Base-by-base conservation (phyloP, 768 basidiomycete species). In the Leccinum barrowsii region DNA sequence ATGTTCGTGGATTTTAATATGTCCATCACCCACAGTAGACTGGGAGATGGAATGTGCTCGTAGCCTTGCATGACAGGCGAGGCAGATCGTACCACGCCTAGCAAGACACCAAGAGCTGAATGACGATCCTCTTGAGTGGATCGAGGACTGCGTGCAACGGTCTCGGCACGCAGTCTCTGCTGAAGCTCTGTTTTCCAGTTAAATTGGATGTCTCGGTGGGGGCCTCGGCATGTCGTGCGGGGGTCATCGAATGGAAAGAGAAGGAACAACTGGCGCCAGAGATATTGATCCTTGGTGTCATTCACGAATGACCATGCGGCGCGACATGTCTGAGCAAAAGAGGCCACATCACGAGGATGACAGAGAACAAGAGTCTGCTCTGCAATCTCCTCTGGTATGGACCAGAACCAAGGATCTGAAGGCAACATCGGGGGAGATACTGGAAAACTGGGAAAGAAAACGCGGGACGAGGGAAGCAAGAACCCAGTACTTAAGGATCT, bases 251-350 rank as follows among this genome's bases (percentile, higher is more conserved):
- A 90, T 6, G 80, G 78, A 50, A 72, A 70, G 7, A 59, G 56
- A 40, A 87, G 79, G 70, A 86, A 89, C 53, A 90, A 75, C 54
- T 81, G 75, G 54, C 85, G 83, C 88, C 88, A 92, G 42, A 92
- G 78, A 66, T 83, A 82, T 50, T 81, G 79, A 71, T 87, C 84
- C 28, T 73, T 59, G 30, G 75, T 59, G 21, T 74, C 67, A 65
- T 84, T 82, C 47, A 88, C 78, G 49, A 88, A 71, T 42, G 67
- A 64, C 62, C 74, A 74, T 15, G 84, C 80, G 7, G 72, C 63
- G 21, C 75, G 75, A 65, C 83, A 87, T 49, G 85, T 82, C 66
- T 76, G 75, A 13, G 85, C 75, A 67, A 89, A 85, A 26, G 77
- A 67, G n/a, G 83, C 76, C 48, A 89, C 78, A 56, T 87, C 85